Percentiles rank a stretch among this genome's conserved stretches.
Evolutionary conservation across 208 protist genomes (phyloP).

Genomic region (Herpetomonas samuelpessoai): DNA sequence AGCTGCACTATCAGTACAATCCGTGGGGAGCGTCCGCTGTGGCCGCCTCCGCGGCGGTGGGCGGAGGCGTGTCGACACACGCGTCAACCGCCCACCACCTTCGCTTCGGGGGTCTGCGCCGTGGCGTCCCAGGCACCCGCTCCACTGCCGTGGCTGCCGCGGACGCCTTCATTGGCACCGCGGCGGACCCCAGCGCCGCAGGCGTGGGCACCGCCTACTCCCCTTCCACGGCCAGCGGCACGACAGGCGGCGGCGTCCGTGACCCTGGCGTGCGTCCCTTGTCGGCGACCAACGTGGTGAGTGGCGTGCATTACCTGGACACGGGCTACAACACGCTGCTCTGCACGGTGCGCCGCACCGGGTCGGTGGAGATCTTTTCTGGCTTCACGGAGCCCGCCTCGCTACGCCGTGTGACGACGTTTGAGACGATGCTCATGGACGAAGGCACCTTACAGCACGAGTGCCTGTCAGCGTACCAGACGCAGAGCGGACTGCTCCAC

Average conservation of each 20-base stretch:
- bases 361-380: conserved; percentile 60
- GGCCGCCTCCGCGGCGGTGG: background rate
- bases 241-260: conserved; percentile 2
- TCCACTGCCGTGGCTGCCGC: background rate
- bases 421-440: conserved; percentile 47
- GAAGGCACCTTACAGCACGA: conserved; percentile 29
- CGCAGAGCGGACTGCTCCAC: conserved; percentile 44
- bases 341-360: conserved; percentile 67
- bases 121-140: background rate
- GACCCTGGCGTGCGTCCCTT: background rate
- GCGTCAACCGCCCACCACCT: background rate
- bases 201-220: background rate
- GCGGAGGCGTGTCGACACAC: too few relatives aligned
- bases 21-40: conserved; percentile 10
- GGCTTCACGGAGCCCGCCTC: conserved; percentile 30
- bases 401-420: conserved; percentile 57
- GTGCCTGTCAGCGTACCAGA: conserved; percentile 74
- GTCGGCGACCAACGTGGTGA: conserved; percentile 11
- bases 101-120: too few relatives aligned
- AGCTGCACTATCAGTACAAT: conserved; percentile 37
- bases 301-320: conserved; percentile 72
- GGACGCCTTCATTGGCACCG: background rate
- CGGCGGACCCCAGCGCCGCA: background rate
- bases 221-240: conserved; percentile 2
- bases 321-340: conserved; percentile 55